phyloP scores from a whole-genome alignment of 768 basidiomycete genomes.

The Lactarius pseudohatsudake region DNA sequence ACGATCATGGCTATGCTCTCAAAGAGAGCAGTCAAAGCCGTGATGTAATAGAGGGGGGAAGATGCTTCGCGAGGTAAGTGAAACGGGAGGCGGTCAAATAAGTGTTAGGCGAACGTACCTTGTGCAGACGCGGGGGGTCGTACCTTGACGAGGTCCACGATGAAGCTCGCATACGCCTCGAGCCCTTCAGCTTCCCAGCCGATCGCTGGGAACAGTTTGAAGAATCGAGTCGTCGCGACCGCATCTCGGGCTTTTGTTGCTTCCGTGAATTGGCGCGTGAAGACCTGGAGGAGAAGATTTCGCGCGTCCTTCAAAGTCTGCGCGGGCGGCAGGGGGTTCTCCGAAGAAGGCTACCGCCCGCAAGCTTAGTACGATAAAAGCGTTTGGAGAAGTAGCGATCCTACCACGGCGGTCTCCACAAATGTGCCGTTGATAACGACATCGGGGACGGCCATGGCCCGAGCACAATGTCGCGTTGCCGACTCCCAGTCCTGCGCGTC shows the following conservation, averaged over 20 bases:
- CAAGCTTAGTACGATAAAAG: slow-evolving; percentile 3
- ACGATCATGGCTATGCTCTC: slow-evolving; percentile 95
- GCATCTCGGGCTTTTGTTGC: slow-evolving; percentile 84
- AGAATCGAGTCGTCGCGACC: slow-evolving; percentile 86
- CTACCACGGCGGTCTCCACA: slow-evolving; percentile 82
- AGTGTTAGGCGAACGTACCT: slow-evolving; percentile 49
- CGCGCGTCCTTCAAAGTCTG: slow-evolving; percentile 80
- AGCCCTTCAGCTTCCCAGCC: slow-evolving; percentile 93
- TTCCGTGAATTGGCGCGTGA: slow-evolving; percentile 74
- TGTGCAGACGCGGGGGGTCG: slow-evolving; percentile 78
- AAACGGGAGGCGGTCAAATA: slow-evolving; percentile 16
- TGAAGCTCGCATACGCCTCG: slow-evolving; percentile 89
- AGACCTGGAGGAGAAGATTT: slow-evolving; percentile 71
- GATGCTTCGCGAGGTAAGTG: slow-evolving; percentile 56
- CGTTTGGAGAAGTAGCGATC: slow-evolving; percentile 3
- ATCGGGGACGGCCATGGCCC: slow-evolving; percentile 82
- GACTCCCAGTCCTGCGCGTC: slow-evolving; percentile 92
- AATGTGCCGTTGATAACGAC: slow-evolving; percentile 82
- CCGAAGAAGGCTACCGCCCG: slow-evolving; percentile 75
- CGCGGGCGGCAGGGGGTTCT: slow-evolving; percentile 80
- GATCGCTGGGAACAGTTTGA: slow-evolving; percentile 95
- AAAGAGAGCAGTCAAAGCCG: slow-evolving; percentile 85
- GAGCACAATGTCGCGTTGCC: slow-evolving; percentile 85
- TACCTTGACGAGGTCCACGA: slow-evolving; percentile 83
- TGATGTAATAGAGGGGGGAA: slow-evolving; percentile 89